phyloP scores from a whole-genome alignment of 192 early-diverging fungal species.

The Coemansia sp. region DNA sequence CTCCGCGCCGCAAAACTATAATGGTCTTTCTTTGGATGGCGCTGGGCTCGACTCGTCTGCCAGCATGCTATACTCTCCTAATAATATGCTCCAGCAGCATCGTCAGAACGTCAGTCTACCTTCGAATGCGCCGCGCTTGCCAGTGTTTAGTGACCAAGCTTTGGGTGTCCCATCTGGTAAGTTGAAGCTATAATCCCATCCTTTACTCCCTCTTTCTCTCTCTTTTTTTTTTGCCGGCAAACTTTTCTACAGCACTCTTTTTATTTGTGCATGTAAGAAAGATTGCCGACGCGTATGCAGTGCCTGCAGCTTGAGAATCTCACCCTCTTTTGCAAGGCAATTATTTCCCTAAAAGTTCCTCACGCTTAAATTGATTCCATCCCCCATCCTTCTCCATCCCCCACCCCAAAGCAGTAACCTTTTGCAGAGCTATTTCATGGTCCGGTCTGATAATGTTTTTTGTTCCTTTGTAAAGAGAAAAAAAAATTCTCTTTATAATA shows the following conservation, averaged over 20 bases:
- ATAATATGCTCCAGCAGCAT: not conserved
- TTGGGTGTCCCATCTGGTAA: conserved; percentile 25
- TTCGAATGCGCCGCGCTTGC: conserved; percentile 8
- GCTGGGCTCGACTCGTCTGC: not conserved
- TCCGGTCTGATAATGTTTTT: not conserved
- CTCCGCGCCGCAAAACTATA: too few species aligned
- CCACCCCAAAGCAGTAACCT: conserved; percentile 8
- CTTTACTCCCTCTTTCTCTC: not conserved
- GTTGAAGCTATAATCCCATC: conserved; percentile 6
- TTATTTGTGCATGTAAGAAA: not conserved
- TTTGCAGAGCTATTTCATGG: not conserved
- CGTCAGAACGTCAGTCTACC: conserved; percentile 10
- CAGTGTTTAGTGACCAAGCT: conserved; percentile 20
- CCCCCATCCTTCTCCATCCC: too few species aligned
- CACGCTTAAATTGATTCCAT: conserved; percentile 7
- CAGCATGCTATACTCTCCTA: not conserved
- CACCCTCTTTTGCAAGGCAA: conserved; percentile 5
- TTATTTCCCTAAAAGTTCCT: not conserved
- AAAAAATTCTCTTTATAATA: not conserved
- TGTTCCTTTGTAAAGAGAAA: not conserved
- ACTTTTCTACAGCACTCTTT: not conserved
- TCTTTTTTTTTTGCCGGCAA: not conserved
- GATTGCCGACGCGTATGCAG: not conserved
- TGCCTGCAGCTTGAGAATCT: not conserved
- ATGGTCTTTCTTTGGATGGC: too few species aligned